These are phyloP conservation scores for Candida insectalens DNA, from an alignment of 805 yeast genomes.

Conservation along the genomic window DNA sequence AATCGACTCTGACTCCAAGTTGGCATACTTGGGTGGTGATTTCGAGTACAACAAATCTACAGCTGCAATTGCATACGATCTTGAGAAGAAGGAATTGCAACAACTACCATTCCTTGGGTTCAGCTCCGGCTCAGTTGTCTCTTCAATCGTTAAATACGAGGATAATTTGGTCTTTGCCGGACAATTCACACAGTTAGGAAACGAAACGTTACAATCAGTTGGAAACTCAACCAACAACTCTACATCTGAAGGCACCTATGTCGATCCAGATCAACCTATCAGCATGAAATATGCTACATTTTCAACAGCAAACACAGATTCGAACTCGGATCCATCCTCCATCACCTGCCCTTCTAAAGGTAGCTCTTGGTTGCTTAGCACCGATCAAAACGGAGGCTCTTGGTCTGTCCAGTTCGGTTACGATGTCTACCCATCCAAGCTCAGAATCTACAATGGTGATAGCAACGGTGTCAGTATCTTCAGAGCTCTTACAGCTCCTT, in stretches of 20 bases:
- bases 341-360: slow-evolving; percentile 48
- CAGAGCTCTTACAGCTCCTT: slow-evolving; percentile 67
- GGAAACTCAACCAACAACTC: slow-evolving; percentile 11
- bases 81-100: slow-evolving; percentile 27
- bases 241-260: not conserved
- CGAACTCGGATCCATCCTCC: slow-evolving; percentile 20
- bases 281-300: slow-evolving; percentile 48
- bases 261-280: slow-evolving; percentile 52
- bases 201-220: slow-evolving; percentile 13
- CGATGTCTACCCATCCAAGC: slow-evolving; percentile 54
- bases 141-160: slow-evolving; percentile 46
- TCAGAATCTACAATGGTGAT: slow-evolving; percentile 60
- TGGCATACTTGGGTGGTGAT: slow-evolving; percentile 76
- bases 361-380: slow-evolving; percentile 43
- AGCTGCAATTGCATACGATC: slow-evolving; percentile 61
- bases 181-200: slow-evolving; percentile 51
- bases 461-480: slow-evolving; percentile 48
- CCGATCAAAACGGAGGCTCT: slow-evolving; percentile 41
- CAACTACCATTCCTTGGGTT: slow-evolving; percentile 72
- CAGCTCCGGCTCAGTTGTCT: slow-evolving; percentile 44
- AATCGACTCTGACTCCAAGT: slow-evolving; percentile 35
- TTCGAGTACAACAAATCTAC: slow-evolving; percentile 39
- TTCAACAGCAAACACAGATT: slow-evolving; percentile 33
- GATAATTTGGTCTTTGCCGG: slow-evolving; percentile 71
- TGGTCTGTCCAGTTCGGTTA: slow-evolving; percentile 55